Evolutionary conservation across 2,329 filamentous ascomycete species (phyloP), one percentile per base, ranked within the genome.

Genomic region (Aspergillus pseudoviridinutans): DNA sequence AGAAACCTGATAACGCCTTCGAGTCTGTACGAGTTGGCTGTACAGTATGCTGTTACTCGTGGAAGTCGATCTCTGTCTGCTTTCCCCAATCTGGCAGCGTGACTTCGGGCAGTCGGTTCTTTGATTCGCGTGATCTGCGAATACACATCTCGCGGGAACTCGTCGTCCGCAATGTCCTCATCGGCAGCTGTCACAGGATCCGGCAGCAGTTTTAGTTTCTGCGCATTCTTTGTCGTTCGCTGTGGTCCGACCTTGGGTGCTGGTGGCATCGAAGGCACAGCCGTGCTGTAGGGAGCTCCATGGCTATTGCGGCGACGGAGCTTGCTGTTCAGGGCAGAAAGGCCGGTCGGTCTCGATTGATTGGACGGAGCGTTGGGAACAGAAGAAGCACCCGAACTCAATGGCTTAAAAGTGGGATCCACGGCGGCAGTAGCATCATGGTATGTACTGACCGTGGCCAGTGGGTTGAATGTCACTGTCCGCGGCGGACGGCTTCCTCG

Each of bases 51-150:
- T 42, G 94, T 97, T 14, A 99, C 94, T 61, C 94, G 83, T 4
- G 94, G 94, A 56, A 99, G 77, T 61, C 88, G 84, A 62, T 91
- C 89, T 56, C 94, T 84, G 73, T 99, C 94, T 42, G 93, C 92
- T 74, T 97, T 99, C 41, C 94, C 94, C 44, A 99, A 76, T 56
- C 92, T 82, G 28, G 94, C 94, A 17, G 94, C 94, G 80, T 97
- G 93, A 67, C 94, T 85, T 60, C 94, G 82, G 8, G 94, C 94
- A 0, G 89, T 96, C 0, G 93, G 92, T 70, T 99, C 94, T 74
- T 97, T 97, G 77, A 99, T 99, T 49, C 94, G 85, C 8, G 93
- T 96, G 73, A 97, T 97, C 74, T 99, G 94, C 27, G 92, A 93
- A 77, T 99, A 99, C 32, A 99, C 94, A 72, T 99, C 94, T 62